Percentiles rank a stretch among this genome's conserved stretches.
phyloP scores from a whole-genome alignment of 176 grass and related monocot species.

The Calamus simplicifolius region DNA sequence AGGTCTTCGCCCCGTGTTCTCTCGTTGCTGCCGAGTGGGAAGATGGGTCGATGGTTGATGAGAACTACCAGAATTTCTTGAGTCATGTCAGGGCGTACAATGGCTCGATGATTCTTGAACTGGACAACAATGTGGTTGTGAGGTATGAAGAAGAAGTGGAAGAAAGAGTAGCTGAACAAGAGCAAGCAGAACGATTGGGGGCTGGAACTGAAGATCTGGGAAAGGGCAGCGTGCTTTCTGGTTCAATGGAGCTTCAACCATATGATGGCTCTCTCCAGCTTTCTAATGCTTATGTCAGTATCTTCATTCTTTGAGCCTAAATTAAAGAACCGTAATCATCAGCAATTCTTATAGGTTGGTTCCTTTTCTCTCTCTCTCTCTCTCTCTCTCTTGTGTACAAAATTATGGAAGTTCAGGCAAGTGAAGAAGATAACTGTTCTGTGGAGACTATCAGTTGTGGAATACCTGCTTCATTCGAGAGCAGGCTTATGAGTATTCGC shows the following conservation, averaged over 20 bases:
- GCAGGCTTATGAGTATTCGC: slow-evolving; percentile 40
- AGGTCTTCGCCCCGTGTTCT: background rate
- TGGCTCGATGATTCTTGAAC: slow-evolving; percentile 31
- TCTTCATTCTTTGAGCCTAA: too few relatives aligned
- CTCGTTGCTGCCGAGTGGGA: background rate
- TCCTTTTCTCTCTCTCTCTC: background rate
- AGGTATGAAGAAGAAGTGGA: slow-evolving; percentile 11
- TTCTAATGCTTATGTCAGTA: background rate
- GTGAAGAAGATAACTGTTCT: slow-evolving; percentile 22
- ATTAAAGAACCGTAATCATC: too few relatives aligned
- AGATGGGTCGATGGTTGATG: slow-evolving; percentile 19
- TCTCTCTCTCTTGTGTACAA: background rate
- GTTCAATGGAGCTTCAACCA: background rate
- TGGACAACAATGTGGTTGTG: slow-evolving; percentile 17
- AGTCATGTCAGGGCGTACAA: slow-evolving; percentile 28
- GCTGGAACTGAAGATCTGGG: background rate
- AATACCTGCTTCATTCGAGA: slow-evolving; percentile 51
- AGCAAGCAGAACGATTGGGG: background rate
- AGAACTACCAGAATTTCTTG: slow-evolving; percentile 53
- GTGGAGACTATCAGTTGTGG: slow-evolving; percentile 20
- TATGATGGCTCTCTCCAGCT: background rate
- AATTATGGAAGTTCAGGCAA: background rate
- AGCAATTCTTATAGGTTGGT: too few relatives aligned
- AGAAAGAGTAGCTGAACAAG: background rate
- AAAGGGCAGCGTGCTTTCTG: background rate